Conservation (phyloP, 371 early-diverging fungal species). For the Mortierella sp. region DNA sequence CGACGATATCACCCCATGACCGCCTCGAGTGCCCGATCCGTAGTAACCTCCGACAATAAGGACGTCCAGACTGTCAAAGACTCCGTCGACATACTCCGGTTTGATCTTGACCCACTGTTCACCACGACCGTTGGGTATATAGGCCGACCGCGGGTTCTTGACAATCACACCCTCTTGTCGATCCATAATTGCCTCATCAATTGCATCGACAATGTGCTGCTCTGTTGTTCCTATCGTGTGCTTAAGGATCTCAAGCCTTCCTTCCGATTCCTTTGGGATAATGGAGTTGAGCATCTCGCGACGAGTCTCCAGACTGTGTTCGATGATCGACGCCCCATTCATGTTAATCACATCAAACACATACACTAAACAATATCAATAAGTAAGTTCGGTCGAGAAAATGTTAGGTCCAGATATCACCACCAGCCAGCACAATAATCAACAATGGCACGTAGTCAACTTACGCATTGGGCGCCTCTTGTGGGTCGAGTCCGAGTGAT, state of each 20-base stretch:
- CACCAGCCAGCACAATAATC: not conserved
- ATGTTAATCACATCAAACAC: constrained; percentile 82
- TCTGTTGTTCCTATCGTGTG: constrained; percentile 65
- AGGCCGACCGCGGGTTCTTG: constrained; percentile 73
- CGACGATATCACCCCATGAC: constrained; percentile 68
- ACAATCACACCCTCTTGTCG: constrained; percentile 77
- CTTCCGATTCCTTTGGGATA: constrained; percentile 63
- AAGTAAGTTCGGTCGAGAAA: too few species aligned
- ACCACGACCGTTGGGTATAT: constrained; percentile 68
- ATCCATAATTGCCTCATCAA: constrained; percentile 68
- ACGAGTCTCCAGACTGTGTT: constrained; percentile 68
- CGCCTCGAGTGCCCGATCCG: constrained; percentile 73
- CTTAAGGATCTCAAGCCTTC: constrained; percentile 65
- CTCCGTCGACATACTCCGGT: constrained; percentile 78
- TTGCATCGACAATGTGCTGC: constrained; percentile 70
- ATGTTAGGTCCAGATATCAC: not conserved
- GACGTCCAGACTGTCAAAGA: constrained; percentile 80
- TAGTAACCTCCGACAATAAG: constrained; percentile 76
- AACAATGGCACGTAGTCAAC: not conserved
- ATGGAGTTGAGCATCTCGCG: constrained; percentile 62
- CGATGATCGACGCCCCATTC: constrained; percentile 70
- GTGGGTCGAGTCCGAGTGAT: constrained; percentile 54
- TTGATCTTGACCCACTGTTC: constrained; percentile 85
- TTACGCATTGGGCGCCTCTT: constrained; percentile 70
- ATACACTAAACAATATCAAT: constrained; percentile 55